Base-by-base conservation (phyloP, 2,329 filamentous ascomycete species). In the Coniosporium tulheliwenetii region DNA sequence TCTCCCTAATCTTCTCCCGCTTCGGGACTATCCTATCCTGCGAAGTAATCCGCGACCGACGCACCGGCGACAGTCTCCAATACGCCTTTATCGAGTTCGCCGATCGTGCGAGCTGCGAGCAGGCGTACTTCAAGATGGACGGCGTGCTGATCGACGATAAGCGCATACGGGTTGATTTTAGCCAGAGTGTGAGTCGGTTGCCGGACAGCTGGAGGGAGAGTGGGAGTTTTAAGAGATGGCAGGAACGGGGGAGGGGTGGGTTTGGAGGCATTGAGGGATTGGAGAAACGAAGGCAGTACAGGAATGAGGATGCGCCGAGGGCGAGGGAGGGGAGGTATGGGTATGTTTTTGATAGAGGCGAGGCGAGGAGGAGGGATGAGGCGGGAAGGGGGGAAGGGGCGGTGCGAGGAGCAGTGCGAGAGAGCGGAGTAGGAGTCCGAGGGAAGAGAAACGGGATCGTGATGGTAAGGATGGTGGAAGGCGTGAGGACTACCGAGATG, bases 81-180 rank as follows among this genome's bases (percentile, higher is more conserved):
- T 98, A 98, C 56, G 86, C 91, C 1, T 98, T 98, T 51, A 93
- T 98, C 53, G 91, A 98, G 58, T 98, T 89, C 52, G 84, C 89
- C 43, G 82, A 93, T 41, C 91, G 95, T 62, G 76, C 81, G 49
- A 83, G 89, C 40, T 96, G 91, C 58, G 91, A 98, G 62, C 77
- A 84, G 40, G 91, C 91, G 2, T 98, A 95, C 55, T 91, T 93
- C 66, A 98, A 98, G 64, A 98, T 98, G 91, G 86, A 98, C 59
- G 85, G 81, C 2, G 89, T 96, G 1, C 66, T 98, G 41, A 96
- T 98, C 48, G 91, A 98, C 53, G 91, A 98, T 52, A 84, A 94
- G 48, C 80, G 91, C 35, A 98, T 98, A 47, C 91, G 98, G 55
- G 91, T 98, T 42, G 91, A 98, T 63, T 98, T 98, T 61, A 95